Evolutionary conservation across 129 eudicot species (phyloP).

Genomic region (Flaveria sonorensis): DNA sequence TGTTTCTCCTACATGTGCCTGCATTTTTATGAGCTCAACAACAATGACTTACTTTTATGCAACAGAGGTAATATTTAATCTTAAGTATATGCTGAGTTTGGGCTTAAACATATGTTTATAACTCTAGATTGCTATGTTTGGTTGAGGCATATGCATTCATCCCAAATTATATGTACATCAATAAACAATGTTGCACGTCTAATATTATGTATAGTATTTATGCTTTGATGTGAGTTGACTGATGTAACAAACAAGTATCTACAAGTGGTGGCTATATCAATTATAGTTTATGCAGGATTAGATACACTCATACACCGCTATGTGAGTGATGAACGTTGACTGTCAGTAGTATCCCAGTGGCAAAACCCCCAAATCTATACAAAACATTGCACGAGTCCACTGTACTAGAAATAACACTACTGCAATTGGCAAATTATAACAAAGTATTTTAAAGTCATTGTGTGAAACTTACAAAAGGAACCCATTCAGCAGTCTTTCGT

Average conservation of each 20-base stretch:
- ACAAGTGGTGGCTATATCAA: background rate
- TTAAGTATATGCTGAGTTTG: background rate
- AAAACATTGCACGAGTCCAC: background rate
- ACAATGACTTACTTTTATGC: background rate
- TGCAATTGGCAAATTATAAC: constrained; percentile 11
- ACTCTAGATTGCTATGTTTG: constrained; percentile 6
- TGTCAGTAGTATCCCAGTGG: constrained; percentile 9
- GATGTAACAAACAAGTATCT: constrained; percentile 7
- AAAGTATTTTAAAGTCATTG: background rate
- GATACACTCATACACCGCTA: background rate
- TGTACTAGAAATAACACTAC: constrained; percentile 12
- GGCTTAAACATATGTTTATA: background rate
- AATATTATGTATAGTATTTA: background rate
- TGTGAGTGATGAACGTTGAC: background rate
- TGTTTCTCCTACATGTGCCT: constrained; percentile 3
- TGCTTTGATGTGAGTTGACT: background rate
- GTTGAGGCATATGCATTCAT: constrained; percentile 11
- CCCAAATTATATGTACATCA: background rate
- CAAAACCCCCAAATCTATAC: background rate
- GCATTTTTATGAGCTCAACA: background rate
- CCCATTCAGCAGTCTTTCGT: constrained; percentile 82
- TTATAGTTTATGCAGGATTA: background rate
- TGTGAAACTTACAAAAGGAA: constrained; percentile 64
- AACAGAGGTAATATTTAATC: background rate
- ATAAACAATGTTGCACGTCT: background rate